Evolutionary conservation across 805 yeast genomes (phyloP), one percentile per base, ranked within the genome.

Genomic region (Tetrapisispora nanseiensis): DNA sequence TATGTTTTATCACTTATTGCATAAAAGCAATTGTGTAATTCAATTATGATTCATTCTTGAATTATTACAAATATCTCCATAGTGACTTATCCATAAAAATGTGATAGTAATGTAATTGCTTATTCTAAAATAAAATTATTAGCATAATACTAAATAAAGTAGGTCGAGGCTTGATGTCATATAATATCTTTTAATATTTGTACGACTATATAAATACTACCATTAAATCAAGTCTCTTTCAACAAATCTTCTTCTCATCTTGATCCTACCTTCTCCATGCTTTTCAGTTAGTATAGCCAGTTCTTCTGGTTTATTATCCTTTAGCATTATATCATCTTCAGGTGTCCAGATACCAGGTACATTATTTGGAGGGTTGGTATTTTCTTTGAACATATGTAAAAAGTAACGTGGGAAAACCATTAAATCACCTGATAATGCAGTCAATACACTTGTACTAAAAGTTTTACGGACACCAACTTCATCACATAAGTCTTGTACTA

Each of bases 261-360:
- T 69, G 41, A 69, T 61, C 55, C 72, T 62, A 34, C 61, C 67
- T 15, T 51, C 43, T 32, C 72, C 72, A 48, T 69, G 74, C 42
- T 68, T 58, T 43, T 57, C 59, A 18, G 52, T 55, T 43, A 69
- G 45, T 33, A 52, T 46, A 24, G 59, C 60, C 39, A 66, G 33
- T 30, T 65, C 65, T 3, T 62, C 66, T n/a, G 54, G 61, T 32
- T 58, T 61, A 20, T 55, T 59, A 21, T 57, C 45, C 39, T 56
- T 62, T 41, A 69, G 48, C 47, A 59, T 56, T 15, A 53, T 62
- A 46, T 70, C 74, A 56, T 70, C 72, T 37, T 65, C 68, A 22
- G 61, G 50, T 2, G 72, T 68, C 74, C 74, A 70, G 34, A 70
- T 64, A 40, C 73, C 74, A n/a, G 68, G 65, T 8, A 63, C 63